Evolutionary conservation across 768 basidiomycete species (phyloP).

Genomic region (Hypholoma fasciculare): DNA sequence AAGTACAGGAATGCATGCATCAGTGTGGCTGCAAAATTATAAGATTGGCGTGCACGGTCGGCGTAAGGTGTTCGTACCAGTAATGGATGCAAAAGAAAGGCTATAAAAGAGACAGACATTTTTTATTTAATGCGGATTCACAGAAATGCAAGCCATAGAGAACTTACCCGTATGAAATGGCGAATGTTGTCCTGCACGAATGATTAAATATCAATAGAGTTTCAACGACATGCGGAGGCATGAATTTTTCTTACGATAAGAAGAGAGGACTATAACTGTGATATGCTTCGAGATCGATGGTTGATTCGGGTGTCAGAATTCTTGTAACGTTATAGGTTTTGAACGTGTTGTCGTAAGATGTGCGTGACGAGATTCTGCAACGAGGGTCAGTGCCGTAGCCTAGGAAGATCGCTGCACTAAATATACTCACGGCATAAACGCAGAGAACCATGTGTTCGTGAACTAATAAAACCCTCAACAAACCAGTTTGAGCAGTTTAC

Average conservation of each 20-base stretch:
- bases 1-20: slow-evolving; percentile 70
- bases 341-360: slow-evolving; percentile 64
- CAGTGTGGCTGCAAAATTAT: slow-evolving; percentile 45
- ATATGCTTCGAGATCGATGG: slow-evolving; percentile 55
- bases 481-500: not conserved
- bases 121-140: not conserved
- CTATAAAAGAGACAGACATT: slow-evolving; percentile 1
- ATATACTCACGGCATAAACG: slow-evolving; percentile 51
- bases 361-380: slow-evolving; percentile 53
- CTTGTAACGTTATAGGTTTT: slow-evolving; percentile 51
- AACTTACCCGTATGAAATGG: slow-evolving; percentile 63
- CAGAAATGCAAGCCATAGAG: not conserved
- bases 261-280: slow-evolving; percentile 57
- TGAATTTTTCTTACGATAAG: slow-evolving; percentile 38
- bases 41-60: not conserved
- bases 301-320: slow-evolving; percentile 51
- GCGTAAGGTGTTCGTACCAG: slow-evolving; percentile 24
- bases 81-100: slow-evolving; percentile 75
- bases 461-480: slow-evolving; percentile 31
- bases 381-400: not conserved
- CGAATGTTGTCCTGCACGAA: slow-evolving; percentile 52
- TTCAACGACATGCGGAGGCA: not conserved
- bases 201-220: not conserved
- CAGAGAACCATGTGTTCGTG: slow-evolving; percentile 59
- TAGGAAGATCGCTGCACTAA: not conserved